Evolutionary conservation across 2,329 filamentous ascomycete species (phyloP), one percentile per base, ranked within the genome.

Genomic region (Fusarium irregulare): DNA sequence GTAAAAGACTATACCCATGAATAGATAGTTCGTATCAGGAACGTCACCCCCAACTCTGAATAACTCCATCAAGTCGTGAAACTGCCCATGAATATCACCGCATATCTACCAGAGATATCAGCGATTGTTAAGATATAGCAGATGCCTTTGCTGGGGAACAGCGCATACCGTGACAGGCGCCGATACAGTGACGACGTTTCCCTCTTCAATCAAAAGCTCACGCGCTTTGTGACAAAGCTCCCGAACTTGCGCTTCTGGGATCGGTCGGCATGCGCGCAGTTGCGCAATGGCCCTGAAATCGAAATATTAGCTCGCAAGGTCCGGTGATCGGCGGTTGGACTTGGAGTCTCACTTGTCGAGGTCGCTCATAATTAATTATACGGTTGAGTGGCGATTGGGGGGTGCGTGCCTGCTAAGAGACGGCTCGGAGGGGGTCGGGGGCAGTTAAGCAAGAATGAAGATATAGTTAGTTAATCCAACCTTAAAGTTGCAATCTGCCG

Each of bases 211-310:
- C 72, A 99, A 84, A 57, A 99, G 88, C 84, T 99, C 96, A 70
- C 96, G 89, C 55, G 96, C 96, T 79, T 98, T 98, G 86, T 98
- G 95, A 83, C 96, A 98, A 75, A 99, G 87, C 83, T 99, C 95
- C 78, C 95, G 92, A 66, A 99, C 97, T 83, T 98, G 93, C 42
- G 91, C 87, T 84, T 99, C 96, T 68, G 96, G 95, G 74, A 99
- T 99, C 58, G 95, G 94, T 68, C 94, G 93, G 83, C 96, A 99
- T 78, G 94, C 92, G 84, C 96, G 93, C 78, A 99, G 87, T 82
- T 98, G 94, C 80, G 93, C 92, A 78, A 99, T 99, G 64, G 94
- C 94, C 83, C 95, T 98, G 61, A 21, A 55, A 46, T 56, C 21
- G 23, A 18, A 44, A 41, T 11, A 54, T 75, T 63, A 71, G 70